Conservation (phyloP, 331 rosid genomes). For the Cydonia oblonga region DNA sequence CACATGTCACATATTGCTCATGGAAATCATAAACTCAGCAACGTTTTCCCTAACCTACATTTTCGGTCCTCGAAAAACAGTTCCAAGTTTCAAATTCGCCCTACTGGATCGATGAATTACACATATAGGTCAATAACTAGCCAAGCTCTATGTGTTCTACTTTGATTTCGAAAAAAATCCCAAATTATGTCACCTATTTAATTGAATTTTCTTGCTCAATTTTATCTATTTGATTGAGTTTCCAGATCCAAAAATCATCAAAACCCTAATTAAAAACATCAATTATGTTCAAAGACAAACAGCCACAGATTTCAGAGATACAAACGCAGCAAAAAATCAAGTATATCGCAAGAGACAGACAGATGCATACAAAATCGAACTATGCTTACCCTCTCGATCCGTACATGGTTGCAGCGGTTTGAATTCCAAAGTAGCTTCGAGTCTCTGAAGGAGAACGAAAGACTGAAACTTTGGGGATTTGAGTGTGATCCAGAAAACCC, state of each 20-base stretch:
- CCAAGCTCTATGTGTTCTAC: neutral
- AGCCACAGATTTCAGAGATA: neutral
- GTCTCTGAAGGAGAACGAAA: neutral
- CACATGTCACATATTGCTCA: neutral
- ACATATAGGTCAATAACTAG: neutral
- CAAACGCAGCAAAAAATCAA: neutral
- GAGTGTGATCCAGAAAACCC: neutral
- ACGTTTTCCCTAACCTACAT: no score
- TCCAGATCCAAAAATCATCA: no score
- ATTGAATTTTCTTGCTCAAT: neutral
- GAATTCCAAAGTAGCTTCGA: neutral
- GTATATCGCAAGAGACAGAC: neutral
- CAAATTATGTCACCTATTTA: neutral
- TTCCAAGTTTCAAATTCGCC: neutral
- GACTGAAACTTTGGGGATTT: neutral
- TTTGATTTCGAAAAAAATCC: neutral
- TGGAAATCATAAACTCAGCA: neutral
- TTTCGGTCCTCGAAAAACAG: no score
- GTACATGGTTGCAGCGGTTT: conserved; percentile 15
- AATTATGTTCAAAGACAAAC: neutral
- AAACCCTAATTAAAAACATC: neutral
- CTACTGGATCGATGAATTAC: neutral
- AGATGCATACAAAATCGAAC: neutral
- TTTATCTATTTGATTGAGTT: no score
- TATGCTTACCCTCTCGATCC: conserved; percentile 34